A percentile compares a stretch with the other conserved stretches of the same genome.
These are phyloP conservation scores for Talaromyces sp. DNA, from an alignment of 2,329 filamentous ascomycete genomes.

Conservation along the genomic window DNA sequence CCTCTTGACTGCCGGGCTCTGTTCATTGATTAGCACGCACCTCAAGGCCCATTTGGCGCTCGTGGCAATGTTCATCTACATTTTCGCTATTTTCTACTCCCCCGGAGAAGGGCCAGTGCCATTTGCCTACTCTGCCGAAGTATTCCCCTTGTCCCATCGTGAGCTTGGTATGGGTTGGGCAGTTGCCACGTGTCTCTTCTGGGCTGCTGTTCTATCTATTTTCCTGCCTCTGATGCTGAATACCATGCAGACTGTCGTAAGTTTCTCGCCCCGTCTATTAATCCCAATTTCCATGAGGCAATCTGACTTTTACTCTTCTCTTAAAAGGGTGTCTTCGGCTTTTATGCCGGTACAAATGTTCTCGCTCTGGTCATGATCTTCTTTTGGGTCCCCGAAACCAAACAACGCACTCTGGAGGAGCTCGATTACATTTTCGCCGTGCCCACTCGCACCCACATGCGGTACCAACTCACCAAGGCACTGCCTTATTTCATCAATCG, in stretches of 20 bases:
- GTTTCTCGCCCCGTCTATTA: constrained; percentile 11
- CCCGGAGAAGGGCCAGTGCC: constrained; percentile 56
- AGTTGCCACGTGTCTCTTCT: constrained; percentile 42
- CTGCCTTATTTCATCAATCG: constrained; percentile 58
- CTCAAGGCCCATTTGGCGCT: constrained; percentile 45
- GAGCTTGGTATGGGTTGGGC: constrained; percentile 41
- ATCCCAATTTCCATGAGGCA: constrained; percentile 1
- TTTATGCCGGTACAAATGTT: constrained; percentile 48
- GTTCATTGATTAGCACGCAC: constrained; percentile 44
- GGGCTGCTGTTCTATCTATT: constrained; percentile 45
- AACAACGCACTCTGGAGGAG: constrained; percentile 51
- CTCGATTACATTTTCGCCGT: constrained; percentile 57
- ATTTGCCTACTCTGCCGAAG: constrained; percentile 50
- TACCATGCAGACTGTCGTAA: constrained; percentile 46
- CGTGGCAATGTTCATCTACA: constrained; percentile 57
- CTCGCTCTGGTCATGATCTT: constrained; percentile 59
- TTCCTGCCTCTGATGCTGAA: constrained; percentile 44
- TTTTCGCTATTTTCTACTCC: constrained; percentile 61
- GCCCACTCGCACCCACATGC: constrained; percentile 51
- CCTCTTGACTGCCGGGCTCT: constrained; percentile 57
- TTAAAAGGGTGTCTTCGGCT: constrained; percentile 1
- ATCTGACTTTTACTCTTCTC: neutral
- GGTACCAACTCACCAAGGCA: constrained; percentile 51
- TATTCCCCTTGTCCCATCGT: constrained; percentile 51
- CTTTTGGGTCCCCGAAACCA: constrained; percentile 54